Evolutionary conservation across 169 alveolate genomes (phyloP).

Genomic region (Condylostoma magnum): DNA sequence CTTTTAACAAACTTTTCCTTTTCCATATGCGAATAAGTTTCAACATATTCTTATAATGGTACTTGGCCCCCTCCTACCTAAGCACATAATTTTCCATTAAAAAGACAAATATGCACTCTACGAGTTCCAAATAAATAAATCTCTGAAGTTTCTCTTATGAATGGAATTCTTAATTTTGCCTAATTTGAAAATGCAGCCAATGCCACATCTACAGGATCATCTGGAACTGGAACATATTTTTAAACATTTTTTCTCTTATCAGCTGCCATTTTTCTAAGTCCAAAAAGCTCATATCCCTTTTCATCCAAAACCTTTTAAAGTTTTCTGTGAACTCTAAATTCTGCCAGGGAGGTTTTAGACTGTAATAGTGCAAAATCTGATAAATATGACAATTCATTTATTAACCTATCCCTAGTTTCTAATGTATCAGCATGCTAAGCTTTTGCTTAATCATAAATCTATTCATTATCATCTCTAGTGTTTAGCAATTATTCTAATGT

Average conservation of each 20-base stretch:
- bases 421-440: too few relatives aligned
- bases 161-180: slow-evolving; percentile 43
- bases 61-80: slow-evolving; percentile 57
- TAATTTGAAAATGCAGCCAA: slow-evolving; percentile 42
- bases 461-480: too few relatives aligned
- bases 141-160: slow-evolving; percentile 50
- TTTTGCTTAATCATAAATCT: too few relatives aligned
- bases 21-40: slow-evolving; percentile 33
- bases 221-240: slow-evolving; percentile 32
- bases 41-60: slow-evolving; percentile 44
- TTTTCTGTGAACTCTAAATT: not conserved
- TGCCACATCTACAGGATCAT: slow-evolving; percentile 47
- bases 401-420: slow-evolving; percentile 5
- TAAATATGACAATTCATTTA: not conserved
- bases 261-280: not conserved
- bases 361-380: slow-evolving; percentile 11
- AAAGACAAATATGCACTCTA: slow-evolving; percentile 44
- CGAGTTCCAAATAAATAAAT: slow-evolving; percentile 51
- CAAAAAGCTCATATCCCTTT: slow-evolving; percentile 6
- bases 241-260: not conserved
- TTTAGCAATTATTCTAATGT: too few relatives aligned
- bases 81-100: slow-evolving; percentile 43
- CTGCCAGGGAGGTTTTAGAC: not conserved
- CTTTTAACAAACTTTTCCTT: slow-evolving; percentile 25
- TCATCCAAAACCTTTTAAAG: not conserved